A percentile compares a stretch with the other conserved stretches of the same genome.
phyloP scores from a whole-genome alignment of 192 early-diverging fungal genomes.

The Fimicolochytrium jonesii region DNA sequence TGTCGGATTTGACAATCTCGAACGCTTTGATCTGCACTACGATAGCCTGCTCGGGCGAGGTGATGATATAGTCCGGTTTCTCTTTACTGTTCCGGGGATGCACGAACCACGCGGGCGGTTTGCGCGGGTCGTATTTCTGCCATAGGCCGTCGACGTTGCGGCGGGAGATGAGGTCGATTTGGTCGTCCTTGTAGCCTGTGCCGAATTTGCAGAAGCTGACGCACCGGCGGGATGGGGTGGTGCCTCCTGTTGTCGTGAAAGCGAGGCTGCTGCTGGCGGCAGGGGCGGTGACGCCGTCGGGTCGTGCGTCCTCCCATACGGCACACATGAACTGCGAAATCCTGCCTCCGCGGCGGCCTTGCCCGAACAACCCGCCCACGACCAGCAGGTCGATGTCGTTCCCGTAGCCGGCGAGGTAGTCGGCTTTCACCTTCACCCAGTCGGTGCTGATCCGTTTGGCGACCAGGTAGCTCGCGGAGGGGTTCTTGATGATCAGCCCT shows the following conservation, averaged over 20 bases:
- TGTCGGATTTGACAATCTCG: conserved; percentile 54
- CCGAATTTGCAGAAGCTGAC: conserved; percentile 68
- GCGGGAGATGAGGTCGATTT: conserved; percentile 58
- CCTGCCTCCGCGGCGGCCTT: conserved; percentile 54
- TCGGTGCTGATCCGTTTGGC: conserved; percentile 33
- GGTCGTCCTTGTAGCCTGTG: conserved; percentile 58
- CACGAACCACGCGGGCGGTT: conserved; percentile 48
- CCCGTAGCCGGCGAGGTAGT: conserved; percentile 65
- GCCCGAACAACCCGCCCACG: conserved; percentile 60
- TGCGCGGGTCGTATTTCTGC: conserved; percentile 38
- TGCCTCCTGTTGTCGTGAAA: no score
- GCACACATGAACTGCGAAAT: conserved; percentile 60
- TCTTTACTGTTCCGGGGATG: conserved; percentile 55
- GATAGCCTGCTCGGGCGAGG: conserved; percentile 50
- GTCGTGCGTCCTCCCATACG: conserved; percentile 38
- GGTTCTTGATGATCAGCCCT: conserved; percentile 73
- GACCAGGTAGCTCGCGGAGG: conserved; percentile 50
- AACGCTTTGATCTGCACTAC: conserved; percentile 67
- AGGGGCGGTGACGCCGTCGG: no score
- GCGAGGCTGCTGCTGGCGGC: no score
- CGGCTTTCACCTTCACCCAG: conserved; percentile 80
- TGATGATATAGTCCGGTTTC: conserved; percentile 67
- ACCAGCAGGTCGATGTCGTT: conserved; percentile 73
- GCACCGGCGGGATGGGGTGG: not conserved
- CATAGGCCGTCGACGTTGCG: conserved; percentile 39